Evolutionary conservation across 1,284 basidiomycete species (phyloP).

Genomic region (Peniophora sp.): DNA sequence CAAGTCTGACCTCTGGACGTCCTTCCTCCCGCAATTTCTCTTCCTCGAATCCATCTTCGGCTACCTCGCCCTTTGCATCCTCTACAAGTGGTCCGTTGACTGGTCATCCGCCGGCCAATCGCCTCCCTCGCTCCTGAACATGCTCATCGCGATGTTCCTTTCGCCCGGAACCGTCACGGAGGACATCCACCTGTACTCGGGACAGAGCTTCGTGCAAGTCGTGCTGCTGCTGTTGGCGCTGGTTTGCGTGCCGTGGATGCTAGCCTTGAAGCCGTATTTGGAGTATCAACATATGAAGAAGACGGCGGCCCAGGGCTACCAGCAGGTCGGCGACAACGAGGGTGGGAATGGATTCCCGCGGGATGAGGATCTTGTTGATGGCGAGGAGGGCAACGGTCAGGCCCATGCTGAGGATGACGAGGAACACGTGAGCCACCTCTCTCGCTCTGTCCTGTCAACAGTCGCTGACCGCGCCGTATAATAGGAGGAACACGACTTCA

Average conservation of each 20-base stretch:
- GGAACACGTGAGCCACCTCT: conserved; percentile 52
- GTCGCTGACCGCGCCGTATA: not conserved
- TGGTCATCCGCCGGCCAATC: conserved; percentile 69
- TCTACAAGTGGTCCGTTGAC: conserved; percentile 96
- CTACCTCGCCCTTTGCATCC: conserved; percentile 89
- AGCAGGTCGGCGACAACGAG: conserved; percentile 51
- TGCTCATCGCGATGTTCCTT: conserved; percentile 94
- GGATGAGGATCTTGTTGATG: conserved; percentile 57
- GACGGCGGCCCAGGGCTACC: conserved; percentile 82
- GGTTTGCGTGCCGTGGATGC: conserved; percentile 94
- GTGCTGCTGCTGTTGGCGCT: conserved; percentile 75
- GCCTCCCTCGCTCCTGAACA: conserved; percentile 90
- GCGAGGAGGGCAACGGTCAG: conserved; percentile 78
- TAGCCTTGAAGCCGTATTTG: conserved; percentile 91
- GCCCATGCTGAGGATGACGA: conserved; percentile 66
- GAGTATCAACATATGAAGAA: conserved; percentile 87
- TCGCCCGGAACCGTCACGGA: conserved; percentile 75
- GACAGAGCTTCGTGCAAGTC: conserved; percentile 84
- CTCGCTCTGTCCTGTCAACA: not conserved
- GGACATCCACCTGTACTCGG: conserved; percentile 71
- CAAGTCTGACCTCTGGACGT: conserved; percentile 79
- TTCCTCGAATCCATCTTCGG: conserved; percentile 98
- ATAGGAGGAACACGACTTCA: conserved; percentile 79
- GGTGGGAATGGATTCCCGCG: conserved; percentile 28
- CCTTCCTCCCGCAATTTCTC: conserved; percentile 95